These are phyloP conservation scores for Pouteria glomerata DNA, from an alignment of 148 eudicot genomes.

Conservation along the genomic window DNA sequence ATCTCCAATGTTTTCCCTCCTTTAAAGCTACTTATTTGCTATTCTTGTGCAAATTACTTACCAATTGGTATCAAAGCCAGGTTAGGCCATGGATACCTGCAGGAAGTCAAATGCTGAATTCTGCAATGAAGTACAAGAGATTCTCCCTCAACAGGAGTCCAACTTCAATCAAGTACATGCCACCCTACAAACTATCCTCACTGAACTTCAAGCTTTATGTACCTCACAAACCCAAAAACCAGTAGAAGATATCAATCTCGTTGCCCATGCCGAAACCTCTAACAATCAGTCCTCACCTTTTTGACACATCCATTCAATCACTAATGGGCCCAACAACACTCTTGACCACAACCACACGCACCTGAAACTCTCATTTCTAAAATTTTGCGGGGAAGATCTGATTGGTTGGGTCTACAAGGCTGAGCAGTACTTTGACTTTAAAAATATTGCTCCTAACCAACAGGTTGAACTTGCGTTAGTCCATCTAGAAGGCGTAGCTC, in stretches of 20 bases:
- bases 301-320: no score
- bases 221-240: not conserved
- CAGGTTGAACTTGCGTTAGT: not conserved
- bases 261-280: not conserved
- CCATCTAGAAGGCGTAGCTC: not conserved
- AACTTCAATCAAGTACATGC: not conserved
- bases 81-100: not conserved
- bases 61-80: not conserved
- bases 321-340: no score
- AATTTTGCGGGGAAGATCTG: not conserved
- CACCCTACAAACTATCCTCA: not conserved
- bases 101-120: not conserved
- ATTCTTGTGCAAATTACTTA: not conserved
- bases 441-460: no score
- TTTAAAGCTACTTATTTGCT: not conserved
- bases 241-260: not conserved
- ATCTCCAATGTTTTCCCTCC: not conserved
- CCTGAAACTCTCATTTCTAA: not conserved
- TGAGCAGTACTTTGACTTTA: not conserved
- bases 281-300: not conserved
- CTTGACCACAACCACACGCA: no score
- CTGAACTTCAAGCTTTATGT: not conserved
- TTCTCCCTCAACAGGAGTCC: not conserved
- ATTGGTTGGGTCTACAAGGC: not conserved
- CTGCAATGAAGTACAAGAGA: not conserved